Conservation (phyloP, 176 grass and related monocot species). For the Thalia dealbata region DNA sequence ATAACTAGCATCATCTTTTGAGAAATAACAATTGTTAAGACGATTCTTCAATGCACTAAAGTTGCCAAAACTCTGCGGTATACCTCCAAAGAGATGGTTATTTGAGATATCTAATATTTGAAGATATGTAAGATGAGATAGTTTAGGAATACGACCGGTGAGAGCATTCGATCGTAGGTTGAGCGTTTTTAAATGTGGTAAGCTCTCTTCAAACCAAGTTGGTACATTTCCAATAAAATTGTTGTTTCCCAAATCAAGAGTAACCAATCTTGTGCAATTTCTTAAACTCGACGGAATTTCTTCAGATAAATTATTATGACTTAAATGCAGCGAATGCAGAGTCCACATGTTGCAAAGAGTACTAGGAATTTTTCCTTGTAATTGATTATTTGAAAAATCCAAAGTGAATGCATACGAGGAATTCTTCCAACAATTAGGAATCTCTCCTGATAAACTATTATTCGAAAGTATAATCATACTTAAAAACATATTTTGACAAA, state of each 20-base stretch:
- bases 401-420: neutral
- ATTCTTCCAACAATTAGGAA: neutral
- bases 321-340: neutral
- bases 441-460: neutral
- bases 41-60: neutral
- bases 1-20: neutral
- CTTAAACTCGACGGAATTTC: neutral
- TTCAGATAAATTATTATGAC: neutral
- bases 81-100: neutral
- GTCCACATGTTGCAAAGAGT: neutral
- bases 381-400: neutral
- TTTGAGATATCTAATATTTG: neutral
- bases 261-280: neutral
- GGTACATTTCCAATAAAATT: neutral
- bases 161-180: neutral
- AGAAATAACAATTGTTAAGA: neutral
- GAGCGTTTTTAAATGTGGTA: neutral
- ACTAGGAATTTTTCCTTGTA: neutral
- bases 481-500: neutral
- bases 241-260: neutral
- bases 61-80: neutral
- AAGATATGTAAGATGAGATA: neutral
- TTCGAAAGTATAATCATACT: neutral
- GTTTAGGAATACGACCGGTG: neutral
- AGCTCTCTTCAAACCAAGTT: neutral